These are phyloP conservation scores for Dendrothele bispora DNA, from an alignment of 768 basidiomycete species.

Conservation along the genomic window DNA sequence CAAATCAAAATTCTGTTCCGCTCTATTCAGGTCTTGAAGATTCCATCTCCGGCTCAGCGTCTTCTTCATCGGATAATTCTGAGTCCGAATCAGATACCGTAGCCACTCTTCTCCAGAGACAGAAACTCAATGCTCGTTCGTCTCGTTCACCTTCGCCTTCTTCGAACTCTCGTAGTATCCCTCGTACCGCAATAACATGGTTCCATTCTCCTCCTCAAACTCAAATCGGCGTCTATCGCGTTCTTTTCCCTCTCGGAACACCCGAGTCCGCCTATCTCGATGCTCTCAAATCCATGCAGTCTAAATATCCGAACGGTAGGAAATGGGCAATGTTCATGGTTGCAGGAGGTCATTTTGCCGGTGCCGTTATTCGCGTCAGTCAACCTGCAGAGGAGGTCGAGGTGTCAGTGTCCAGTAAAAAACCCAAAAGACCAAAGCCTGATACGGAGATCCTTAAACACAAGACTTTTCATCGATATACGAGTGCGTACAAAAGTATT, in stretches of 20 bases:
- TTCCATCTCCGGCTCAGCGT: constrained; percentile 91
- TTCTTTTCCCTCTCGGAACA: constrained; percentile 61
- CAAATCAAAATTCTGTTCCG: constrained; percentile 1
- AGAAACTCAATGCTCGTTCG: constrained; percentile 46
- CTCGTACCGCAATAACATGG: constrained; percentile 79
- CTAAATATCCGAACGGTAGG: constrained; percentile 50
- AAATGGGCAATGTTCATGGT: constrained; percentile 96
- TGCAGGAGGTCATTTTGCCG: constrained; percentile 98
- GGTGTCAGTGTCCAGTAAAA: constrained; percentile 41
- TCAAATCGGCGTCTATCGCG: constrained; percentile 86
- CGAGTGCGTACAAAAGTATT: constrained; percentile 80
- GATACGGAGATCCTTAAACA: constrained; percentile 83
- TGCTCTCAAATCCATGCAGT: constrained; percentile 68
- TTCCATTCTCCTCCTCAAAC: constrained; percentile 86
- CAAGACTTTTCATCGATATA: constrained; percentile 98
- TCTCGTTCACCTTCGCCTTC: constrained; percentile 49
- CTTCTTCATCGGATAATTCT: constrained; percentile 57
- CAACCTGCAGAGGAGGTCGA: constrained; percentile 44
- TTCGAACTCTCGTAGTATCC: constrained; percentile 24
- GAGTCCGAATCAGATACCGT: constrained; percentile 67
- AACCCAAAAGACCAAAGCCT: constrained; percentile 63
- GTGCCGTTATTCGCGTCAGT: constrained; percentile 79
- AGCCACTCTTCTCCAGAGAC: constrained; percentile 62
- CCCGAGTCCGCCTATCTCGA: constrained; percentile 50
- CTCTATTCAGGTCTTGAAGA: constrained; percentile 84